Evolutionary conservation across 345 rosid species (phyloP).

Genomic region (Corymbia maculata): DNA sequence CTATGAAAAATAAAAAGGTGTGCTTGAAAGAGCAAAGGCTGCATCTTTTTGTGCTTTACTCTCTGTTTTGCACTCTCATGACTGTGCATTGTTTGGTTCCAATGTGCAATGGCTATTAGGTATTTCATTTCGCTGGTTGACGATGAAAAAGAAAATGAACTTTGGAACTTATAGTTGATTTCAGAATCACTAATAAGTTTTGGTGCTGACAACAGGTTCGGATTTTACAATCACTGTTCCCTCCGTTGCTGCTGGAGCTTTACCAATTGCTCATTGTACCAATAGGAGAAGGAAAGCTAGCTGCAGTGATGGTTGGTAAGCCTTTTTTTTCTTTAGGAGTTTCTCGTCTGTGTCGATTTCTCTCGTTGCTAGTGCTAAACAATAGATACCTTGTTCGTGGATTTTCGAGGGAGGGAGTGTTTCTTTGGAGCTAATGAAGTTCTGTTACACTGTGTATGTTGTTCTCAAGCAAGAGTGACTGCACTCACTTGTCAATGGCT

Average conservation of each 20-base stretch:
- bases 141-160: background rate
- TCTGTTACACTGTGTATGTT: background rate
- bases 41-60: background rate
- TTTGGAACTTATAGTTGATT: background rate
- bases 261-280: slow-evolving; percentile 64
- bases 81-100: background rate
- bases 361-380: too few relatives aligned
- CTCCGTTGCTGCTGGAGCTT: slow-evolving; percentile 59
- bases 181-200: background rate
- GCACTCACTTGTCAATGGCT: slow-evolving; percentile 92
- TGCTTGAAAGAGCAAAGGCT: background rate
- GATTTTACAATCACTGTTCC: slow-evolving; percentile 65
- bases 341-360: background rate
- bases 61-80: background rate
- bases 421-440: background rate
- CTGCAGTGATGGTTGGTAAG: slow-evolving; percentile 93
- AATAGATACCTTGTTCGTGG: background rate
- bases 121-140: background rate
- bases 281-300: slow-evolving; percentile 58
- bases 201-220: slow-evolving; percentile 38
- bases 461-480: slow-evolving; percentile 68
- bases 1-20: background rate
- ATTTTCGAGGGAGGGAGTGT: background rate
- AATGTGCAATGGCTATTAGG: background rate
- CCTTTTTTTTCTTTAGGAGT: background rate